Conservation (phyloP, 2,329 filamentous ascomycete genomes). For the Graphium sp. region DNA sequence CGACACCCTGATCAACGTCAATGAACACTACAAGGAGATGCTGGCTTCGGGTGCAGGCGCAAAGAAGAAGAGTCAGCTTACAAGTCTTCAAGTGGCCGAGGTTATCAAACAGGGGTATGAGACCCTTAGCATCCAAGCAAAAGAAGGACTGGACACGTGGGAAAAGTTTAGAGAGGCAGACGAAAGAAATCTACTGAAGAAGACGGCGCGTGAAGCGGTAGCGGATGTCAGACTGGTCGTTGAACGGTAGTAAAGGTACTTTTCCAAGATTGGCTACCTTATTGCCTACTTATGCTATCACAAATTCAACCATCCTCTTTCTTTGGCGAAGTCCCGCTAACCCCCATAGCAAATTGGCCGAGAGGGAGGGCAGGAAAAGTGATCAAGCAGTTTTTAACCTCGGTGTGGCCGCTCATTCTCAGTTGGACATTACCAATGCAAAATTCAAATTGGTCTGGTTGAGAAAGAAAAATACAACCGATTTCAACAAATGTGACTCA, state of each 20-base stretch:
- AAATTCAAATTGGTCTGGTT: no score
- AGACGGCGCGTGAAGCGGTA: constrained; percentile 66
- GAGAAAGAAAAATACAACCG: no score
- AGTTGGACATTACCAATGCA: no score
- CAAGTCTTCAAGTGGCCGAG: constrained; percentile 67
- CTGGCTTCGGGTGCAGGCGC: constrained; percentile 34
- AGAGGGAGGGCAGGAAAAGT: no score
- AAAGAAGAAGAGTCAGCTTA: constrained; percentile 43
- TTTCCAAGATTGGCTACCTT: no score
- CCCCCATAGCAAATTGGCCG: no score
- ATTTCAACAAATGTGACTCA: no score
- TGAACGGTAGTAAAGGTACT: constrained; percentile 13
- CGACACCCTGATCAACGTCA: constrained; percentile 68
- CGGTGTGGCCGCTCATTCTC: no score
- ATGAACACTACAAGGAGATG: constrained; percentile 72
- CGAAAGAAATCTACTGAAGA: constrained; percentile 71
- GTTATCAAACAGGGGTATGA: constrained; percentile 97
- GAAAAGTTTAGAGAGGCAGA: constrained; percentile 77
- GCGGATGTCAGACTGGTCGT: constrained; percentile 35
- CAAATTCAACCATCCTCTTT: no score
- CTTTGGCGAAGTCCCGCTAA: no score
- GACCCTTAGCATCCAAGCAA: constrained; percentile 78
- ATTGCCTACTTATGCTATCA: no score
- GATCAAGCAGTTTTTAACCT: no score
- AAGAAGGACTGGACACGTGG: constrained; percentile 75